A percentile compares a stretch with the other conserved stretches of the same genome.
Conservation (phyloP, 2,329 filamentous ascomycete genomes). For the Claviceps capensis region DNA sequence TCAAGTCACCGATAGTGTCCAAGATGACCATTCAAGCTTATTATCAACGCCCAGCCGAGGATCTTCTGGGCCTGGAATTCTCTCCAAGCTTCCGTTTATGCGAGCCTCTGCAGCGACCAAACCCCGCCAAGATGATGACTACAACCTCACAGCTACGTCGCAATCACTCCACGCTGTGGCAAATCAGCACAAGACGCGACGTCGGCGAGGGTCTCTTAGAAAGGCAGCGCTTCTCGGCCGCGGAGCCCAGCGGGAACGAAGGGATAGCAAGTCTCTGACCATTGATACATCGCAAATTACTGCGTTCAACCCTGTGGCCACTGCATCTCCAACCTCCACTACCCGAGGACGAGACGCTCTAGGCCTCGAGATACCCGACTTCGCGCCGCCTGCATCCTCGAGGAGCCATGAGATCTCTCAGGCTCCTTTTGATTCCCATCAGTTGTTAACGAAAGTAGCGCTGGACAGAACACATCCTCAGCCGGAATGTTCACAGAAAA, state of each 20-base stretch:
- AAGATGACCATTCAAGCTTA: slow-evolving; percentile 7
- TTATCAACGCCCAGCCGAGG: slow-evolving; percentile 25
- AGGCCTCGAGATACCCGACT: slow-evolving; percentile 34
- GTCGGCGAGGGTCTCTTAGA: slow-evolving; percentile 70
- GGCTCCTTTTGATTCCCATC: slow-evolving; percentile 10
- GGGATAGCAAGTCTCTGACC: slow-evolving; percentile 33
- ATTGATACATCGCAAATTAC: slow-evolving; percentile 25
- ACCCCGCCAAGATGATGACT: slow-evolving; percentile 18
- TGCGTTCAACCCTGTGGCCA: slow-evolving; percentile 10
- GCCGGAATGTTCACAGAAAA: slow-evolving; percentile 11
- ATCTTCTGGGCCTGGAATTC: slow-evolving; percentile 46
- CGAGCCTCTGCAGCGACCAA: slow-evolving; percentile 26
- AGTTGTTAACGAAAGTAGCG: slow-evolving; percentile 9
- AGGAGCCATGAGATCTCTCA: slow-evolving; percentile 29
- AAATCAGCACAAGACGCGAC: slow-evolving; percentile 41
- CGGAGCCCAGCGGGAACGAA: slow-evolving; percentile 47
- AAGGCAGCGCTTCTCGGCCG: slow-evolving; percentile 77
- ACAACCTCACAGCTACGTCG: slow-evolving; percentile 18
- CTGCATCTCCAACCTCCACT: slow-evolving; percentile 11
- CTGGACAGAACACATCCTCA: slow-evolving; percentile 6
- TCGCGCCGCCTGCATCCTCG: slow-evolving; percentile 31
- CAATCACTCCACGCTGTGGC: slow-evolving; percentile 12
- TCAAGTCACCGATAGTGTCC: not conserved
- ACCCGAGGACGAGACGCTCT: slow-evolving; percentile 19
- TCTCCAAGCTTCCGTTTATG: slow-evolving; percentile 59